These are phyloP conservation scores for Colletotrichum godetiae DNA, from an alignment of 2,329 filamentous ascomycete genomes.

Conservation along the genomic window DNA sequence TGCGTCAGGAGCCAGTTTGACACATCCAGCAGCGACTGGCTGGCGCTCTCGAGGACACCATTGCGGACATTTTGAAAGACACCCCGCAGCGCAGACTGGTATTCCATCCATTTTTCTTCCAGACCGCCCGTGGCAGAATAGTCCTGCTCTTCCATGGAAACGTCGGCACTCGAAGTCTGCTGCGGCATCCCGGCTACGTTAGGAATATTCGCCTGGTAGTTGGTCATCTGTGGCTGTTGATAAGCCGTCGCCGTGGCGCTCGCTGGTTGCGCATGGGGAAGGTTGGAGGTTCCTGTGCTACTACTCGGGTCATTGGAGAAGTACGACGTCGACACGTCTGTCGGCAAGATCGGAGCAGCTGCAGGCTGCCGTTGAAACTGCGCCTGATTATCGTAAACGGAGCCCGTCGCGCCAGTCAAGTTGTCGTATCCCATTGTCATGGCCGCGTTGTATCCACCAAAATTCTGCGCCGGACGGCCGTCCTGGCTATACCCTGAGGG, in stretches of 20 bases:
- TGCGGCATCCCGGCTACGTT: constrained; percentile 58
- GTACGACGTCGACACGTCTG: constrained; percentile 78
- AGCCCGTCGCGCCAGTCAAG: constrained; percentile 45
- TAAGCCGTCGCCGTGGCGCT: constrained; percentile 69
- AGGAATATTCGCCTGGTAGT: constrained; percentile 60
- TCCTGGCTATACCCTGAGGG: constrained; percentile 75
- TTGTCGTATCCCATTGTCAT: constrained; percentile 77
- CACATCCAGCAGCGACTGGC: constrained; percentile 63
- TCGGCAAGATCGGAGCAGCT: constrained; percentile 79
- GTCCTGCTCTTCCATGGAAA: constrained; percentile 68
- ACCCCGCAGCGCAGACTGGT: constrained; percentile 69
- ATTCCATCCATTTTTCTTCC: constrained; percentile 76
- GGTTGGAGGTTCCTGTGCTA: constrained; percentile 65
- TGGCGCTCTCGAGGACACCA: constrained; percentile 60
- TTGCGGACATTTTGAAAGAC: constrained; percentile 79
- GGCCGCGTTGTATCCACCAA: constrained; percentile 66
- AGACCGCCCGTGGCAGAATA: constrained; percentile 65
- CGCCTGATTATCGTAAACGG: constrained; percentile 81
- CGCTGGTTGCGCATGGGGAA: constrained; percentile 62
- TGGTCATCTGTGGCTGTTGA: constrained; percentile 69
- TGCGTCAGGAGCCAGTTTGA: constrained; percentile 68
- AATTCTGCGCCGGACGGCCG: constrained; percentile 65
- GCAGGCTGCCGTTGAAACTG: constrained; percentile 83
- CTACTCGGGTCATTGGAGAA: constrained; percentile 76
- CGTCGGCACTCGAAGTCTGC: constrained; percentile 51